These are phyloP conservation scores for Hymenoscyphus fructigenus DNA, from an alignment of 2,329 filamentous ascomycete species.

Conservation along the genomic window DNA sequence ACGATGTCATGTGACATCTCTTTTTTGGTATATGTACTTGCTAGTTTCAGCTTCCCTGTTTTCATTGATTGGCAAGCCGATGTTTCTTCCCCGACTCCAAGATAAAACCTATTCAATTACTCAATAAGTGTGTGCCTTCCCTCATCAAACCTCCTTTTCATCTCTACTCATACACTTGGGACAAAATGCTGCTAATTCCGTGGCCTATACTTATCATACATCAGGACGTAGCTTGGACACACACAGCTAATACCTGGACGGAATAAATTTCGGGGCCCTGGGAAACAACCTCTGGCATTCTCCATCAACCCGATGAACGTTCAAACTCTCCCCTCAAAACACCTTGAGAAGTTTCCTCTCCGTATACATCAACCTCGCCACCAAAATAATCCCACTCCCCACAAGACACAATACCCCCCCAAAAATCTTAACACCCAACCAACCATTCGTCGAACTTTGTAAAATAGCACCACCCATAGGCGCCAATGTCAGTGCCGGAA, in stretches of 20 bases:
- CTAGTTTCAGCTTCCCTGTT: too few relatives aligned
- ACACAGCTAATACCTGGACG: too few relatives aligned
- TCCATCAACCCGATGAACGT: background rate
- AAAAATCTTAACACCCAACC: slow-evolving; percentile 14
- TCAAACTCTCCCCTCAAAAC: background rate
- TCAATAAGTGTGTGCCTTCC: background rate
- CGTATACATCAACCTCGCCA: slow-evolving; percentile 1
- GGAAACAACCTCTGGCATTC: background rate
- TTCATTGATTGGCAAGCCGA: too few relatives aligned
- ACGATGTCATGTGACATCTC: too few relatives aligned
- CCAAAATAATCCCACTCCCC: slow-evolving; percentile 2
- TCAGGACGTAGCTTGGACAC: too few relatives aligned
- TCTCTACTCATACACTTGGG: background rate
- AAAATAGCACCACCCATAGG: slow-evolving; percentile 14
- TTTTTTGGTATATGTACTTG: too few relatives aligned
- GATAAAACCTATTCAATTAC: too few relatives aligned
- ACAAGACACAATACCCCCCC: slow-evolving; percentile 9
- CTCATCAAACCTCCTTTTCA: background rate
- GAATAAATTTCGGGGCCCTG: too few relatives aligned
- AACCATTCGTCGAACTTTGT: background rate
- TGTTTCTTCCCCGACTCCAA: too few relatives aligned
- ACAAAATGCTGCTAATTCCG: background rate
- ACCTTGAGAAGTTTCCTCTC: slow-evolving; percentile 1
- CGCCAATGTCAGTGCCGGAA: slow-evolving; percentile 5
- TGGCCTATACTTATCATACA: background rate